Evolutionary conservation across 2,329 filamentous ascomycete genomes (phyloP), one percentile per base, ranked within the genome.

Genomic region (Penicillium sp.): DNA sequence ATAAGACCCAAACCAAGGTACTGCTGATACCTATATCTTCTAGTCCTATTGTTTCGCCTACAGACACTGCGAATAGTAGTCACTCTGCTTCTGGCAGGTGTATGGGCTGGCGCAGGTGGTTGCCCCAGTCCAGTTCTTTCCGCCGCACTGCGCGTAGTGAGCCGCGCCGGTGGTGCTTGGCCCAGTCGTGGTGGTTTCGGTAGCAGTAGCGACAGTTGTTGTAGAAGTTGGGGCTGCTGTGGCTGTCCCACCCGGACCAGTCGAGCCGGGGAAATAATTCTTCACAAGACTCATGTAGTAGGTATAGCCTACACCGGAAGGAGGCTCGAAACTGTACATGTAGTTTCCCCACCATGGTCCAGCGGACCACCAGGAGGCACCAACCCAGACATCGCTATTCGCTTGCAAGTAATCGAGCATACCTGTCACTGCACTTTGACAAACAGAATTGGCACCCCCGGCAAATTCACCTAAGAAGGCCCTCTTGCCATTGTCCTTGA

Each of bases 391-490:
- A 56, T 85, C 83, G 42, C 71, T 73, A 69, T 85, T 85, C 52
- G 79, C 78, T 47, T 77, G 68, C 69, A 86, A 74, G 66, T 82
- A 75, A 52, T 78, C 72, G 44, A 86, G 74, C 69, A 84, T 74
- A 26, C 78, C 79, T 60, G 74, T 74, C 54, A 86, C 66, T 24
- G 83, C 84, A 7, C 72, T 62, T 66, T 79, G 74, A 66, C 84
- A 86, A 77, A 82, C 60, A 1, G 59, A 50, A 53, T 65, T 65
- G 43, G 57, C 58, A n/a, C 63, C 62, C 37, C 80, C 83, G 10
- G 82, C 83, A 42, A 79, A 81, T 74, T 85, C 83, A 60, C 83
- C 83, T n/a, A 86, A 61, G 59, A 85, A 72, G 20, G 77, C 83
- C 56, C 75, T 68, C 77, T 85, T 85, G 61, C 73, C 72, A 71